Conservation (phyloP, 2,329 filamentous ascomycete genomes). For the Botrytis medusae region DNA sequence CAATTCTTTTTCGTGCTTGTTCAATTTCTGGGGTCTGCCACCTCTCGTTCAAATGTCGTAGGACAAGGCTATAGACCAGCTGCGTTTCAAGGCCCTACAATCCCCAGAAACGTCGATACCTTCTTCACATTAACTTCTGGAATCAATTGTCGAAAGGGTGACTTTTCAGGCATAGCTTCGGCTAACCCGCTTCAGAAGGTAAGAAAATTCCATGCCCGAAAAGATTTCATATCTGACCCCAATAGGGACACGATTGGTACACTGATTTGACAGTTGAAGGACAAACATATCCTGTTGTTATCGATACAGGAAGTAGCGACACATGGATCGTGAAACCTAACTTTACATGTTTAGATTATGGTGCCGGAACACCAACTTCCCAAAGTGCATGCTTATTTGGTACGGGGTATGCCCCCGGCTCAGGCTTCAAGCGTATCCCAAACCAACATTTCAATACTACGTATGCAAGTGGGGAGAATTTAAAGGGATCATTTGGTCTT, state of each 20-base stretch:
- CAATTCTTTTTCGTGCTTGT: neutral
- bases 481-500: conserved; percentile 43
- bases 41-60: neutral
- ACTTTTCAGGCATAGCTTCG: neutral
- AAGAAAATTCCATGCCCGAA: neutral
- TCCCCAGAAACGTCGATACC: neutral
- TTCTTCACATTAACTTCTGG: neutral
- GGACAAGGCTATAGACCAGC: conserved; percentile 6
- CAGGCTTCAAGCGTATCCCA: conserved; percentile 42
- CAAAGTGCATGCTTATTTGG: conserved; percentile 28
- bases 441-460: conserved; percentile 46
- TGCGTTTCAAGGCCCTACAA: neutral
- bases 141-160: neutral
- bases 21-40: neutral
- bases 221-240: neutral
- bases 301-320: conserved; percentile 51
- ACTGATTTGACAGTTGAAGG: conserved; percentile 20
- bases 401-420: conserved; percentile 25
- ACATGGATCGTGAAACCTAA: conserved; percentile 45
- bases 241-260: conserved; percentile 9
- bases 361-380: conserved; percentile 4
- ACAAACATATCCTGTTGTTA: conserved; percentile 30
- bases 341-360: conserved; percentile 41
- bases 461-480: conserved; percentile 47
- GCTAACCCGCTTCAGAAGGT: neutral